phyloP scores from a whole-genome alignment of 2,329 filamentous ascomycete genomes.

The Trichoderma guizhouense region DNA sequence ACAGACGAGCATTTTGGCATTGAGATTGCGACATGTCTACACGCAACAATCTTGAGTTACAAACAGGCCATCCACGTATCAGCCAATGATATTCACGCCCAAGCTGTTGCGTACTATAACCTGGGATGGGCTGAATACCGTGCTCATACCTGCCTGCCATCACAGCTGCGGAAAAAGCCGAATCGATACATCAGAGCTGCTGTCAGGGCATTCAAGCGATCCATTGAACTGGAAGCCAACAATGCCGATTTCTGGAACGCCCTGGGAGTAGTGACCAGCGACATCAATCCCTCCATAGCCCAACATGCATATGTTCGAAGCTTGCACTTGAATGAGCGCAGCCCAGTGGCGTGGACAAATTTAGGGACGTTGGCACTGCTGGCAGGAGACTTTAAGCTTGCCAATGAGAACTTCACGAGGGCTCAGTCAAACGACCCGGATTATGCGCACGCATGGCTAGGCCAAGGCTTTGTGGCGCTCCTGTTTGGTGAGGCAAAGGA shows the following conservation, averaged over 20 bases:
- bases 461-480: slow-evolving; percentile 82
- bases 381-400: slow-evolving; percentile 79
- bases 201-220: slow-evolving; percentile 87
- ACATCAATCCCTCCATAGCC: slow-evolving; percentile 78
- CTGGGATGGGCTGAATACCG: slow-evolving; percentile 90
- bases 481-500: slow-evolving; percentile 71
- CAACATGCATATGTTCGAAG: slow-evolving; percentile 93
- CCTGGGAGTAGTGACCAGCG: slow-evolving; percentile 83
- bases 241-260: slow-evolving; percentile 98
- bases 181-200: slow-evolving; percentile 74
- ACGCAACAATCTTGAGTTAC: slow-evolving; percentile 76
- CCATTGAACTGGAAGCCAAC: slow-evolving; percentile 90
- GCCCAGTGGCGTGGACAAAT: slow-evolving; percentile 84
- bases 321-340: slow-evolving; percentile 87
- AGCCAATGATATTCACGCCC: slow-evolving; percentile 73
- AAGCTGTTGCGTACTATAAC: slow-evolving; percentile 96
- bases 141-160: slow-evolving; percentile 65
- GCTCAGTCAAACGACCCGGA: slow-evolving; percentile 94
- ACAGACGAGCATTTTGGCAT: slow-evolving; percentile 47
- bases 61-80: slow-evolving; percentile 79
- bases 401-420: slow-evolving; percentile 83
- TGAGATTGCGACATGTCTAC: slow-evolving; percentile 58
- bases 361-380: slow-evolving; percentile 81
- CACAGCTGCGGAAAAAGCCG: slow-evolving; percentile 51
- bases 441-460: slow-evolving; percentile 89